Evolutionary conservation across 176 grass and related monocot genomes (phyloP).

Genomic region (maize (Zea mays)): DNA sequence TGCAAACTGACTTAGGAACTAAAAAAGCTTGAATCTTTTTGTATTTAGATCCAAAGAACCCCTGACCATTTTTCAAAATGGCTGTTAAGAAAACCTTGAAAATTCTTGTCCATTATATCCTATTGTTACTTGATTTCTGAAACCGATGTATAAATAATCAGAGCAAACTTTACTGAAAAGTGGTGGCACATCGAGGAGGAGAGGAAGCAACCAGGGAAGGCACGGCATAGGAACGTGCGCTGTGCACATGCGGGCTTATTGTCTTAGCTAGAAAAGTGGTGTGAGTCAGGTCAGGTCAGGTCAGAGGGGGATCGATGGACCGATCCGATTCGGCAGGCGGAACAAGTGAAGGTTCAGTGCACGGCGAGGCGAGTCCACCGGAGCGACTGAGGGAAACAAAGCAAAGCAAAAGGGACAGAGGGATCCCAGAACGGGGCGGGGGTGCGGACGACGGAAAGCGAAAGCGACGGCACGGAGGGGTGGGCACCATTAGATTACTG

Average conservation of each 20-base stretch:
- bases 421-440: not conserved
- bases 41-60: too few species aligned
- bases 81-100: too few species aligned
- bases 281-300: not conserved
- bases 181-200: too few species aligned
- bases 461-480: not conserved
- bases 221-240: not conserved
- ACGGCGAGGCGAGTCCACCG: constrained; percentile 33
- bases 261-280: constrained; percentile 5
- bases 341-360: constrained; percentile 49
- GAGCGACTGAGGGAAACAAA: constrained; percentile 23
- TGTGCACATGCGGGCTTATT: not conserved
- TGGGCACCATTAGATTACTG: constrained; percentile 9
- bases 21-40: too few species aligned
- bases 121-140: too few species aligned
- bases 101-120: too few species aligned
- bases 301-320: not conserved
- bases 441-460: constrained; percentile 9
- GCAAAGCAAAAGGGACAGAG: too few species aligned
- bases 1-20: too few species aligned
- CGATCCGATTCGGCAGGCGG: not conserved
- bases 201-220: not conserved
- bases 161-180: too few species aligned
- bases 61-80: too few species aligned
- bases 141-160: too few species aligned